phyloP scores from a whole-genome alignment of 2,329 filamentous ascomycete genomes.

The Fusarium papillatum region DNA sequence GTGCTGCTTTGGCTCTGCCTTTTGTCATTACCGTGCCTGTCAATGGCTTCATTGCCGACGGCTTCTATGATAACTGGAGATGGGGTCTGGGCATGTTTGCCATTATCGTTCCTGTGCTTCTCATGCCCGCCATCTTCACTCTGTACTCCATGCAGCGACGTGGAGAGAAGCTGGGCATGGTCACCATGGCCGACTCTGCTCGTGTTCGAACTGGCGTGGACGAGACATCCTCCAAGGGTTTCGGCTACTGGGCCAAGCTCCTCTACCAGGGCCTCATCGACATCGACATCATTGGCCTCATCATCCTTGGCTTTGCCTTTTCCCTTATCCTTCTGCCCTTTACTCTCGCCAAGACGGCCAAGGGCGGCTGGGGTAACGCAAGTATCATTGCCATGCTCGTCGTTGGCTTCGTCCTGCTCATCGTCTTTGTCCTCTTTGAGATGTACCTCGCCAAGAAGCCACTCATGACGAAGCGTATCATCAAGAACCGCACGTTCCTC shows the following conservation, averaged over 20 bases:
- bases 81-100: conserved; percentile 65
- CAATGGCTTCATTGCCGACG: conserved; percentile 57
- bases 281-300: conserved; percentile 48
- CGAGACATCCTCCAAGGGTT: conserved; percentile 45
- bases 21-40: conserved; percentile 55
- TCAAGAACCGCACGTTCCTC: conserved; percentile 50
- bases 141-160: conserved; percentile 69
- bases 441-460: conserved; percentile 49
- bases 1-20: conserved; percentile 44
- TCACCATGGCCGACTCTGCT: conserved; percentile 50
- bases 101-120: conserved; percentile 70
- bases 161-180: conserved; percentile 67
- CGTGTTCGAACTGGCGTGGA: conserved; percentile 36
- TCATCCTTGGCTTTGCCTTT: conserved; percentile 65
- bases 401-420: conserved; percentile 48
- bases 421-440: conserved; percentile 53
- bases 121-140: conserved; percentile 65
- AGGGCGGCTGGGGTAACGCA: conserved; percentile 49
- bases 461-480: conserved; percentile 48
- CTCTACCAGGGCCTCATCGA: conserved; percentile 44
- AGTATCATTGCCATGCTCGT: conserved; percentile 50
- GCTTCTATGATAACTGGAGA: conserved; percentile 62
- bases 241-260: conserved; percentile 46
- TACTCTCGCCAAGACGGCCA: conserved; percentile 57
- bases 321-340: conserved; percentile 74